These are phyloP conservation scores for Calycina marina DNA, from an alignment of 2,329 filamentous ascomycete species.

Conservation along the genomic window DNA sequence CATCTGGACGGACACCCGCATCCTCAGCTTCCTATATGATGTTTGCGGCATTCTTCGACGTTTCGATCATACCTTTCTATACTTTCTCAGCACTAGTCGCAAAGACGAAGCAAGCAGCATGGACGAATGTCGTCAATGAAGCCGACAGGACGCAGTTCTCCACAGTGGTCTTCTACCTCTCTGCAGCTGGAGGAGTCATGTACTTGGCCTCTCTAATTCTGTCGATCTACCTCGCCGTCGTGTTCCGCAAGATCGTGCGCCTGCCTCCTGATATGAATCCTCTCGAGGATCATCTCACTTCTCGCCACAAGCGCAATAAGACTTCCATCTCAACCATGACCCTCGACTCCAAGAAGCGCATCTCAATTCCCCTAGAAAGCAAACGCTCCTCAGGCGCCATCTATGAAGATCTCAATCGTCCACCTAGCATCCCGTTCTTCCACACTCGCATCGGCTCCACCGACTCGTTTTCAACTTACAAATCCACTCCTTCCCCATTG, in stretches of 20 bases:
- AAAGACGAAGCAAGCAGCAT: conserved; percentile 29
- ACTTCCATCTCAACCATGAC: conserved; percentile 25
- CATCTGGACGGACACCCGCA: conserved; percentile 56
- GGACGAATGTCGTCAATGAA: conserved; percentile 54
- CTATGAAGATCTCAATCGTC: conserved; percentile 31
- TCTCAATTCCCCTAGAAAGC: conserved; percentile 31
- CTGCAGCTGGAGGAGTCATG: conserved; percentile 47
- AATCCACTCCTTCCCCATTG: conserved; percentile 33
- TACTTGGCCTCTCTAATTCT: conserved; percentile 58
- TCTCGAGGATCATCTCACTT: conserved; percentile 71
- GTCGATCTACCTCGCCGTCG: conserved; percentile 59
- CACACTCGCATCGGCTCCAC: conserved; percentile 57
- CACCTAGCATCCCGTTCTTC: conserved; percentile 58
- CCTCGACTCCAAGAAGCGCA: conserved; percentile 42
- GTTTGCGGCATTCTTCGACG: conserved; percentile 63
- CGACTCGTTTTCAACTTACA: conserved; percentile 37
- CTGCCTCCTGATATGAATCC: conserved; percentile 94
- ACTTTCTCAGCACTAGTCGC: conserved; percentile 36
- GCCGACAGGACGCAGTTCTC: conserved; percentile 37
- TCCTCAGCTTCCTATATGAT: conserved; percentile 83
- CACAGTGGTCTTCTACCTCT: conserved; percentile 51
- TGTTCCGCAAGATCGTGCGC: conserved; percentile 68
- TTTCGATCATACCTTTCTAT: conserved; percentile 39
- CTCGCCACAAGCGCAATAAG: conserved; percentile 67
- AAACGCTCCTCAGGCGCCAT: conserved; percentile 29